Percentiles rank a stretch among this genome's conserved stretches.
Conservation (phyloP, 116 monocot genomes). For the Trichopus zeylanicus region DNA sequence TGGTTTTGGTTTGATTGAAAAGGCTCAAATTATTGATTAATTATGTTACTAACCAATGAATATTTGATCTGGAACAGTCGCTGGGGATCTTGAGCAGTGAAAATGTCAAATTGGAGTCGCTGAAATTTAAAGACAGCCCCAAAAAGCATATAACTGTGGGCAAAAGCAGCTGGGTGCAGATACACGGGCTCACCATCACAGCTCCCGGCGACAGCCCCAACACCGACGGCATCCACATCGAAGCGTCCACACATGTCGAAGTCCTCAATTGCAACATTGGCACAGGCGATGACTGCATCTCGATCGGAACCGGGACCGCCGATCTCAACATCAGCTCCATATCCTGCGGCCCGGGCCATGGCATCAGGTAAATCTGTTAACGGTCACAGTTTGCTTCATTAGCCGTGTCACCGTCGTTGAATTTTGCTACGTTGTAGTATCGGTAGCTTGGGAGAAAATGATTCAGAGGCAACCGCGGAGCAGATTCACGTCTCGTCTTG, state of each 20-base stretch:
- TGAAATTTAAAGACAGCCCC: background rate
- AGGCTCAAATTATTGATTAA: background rate
- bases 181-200: background rate
- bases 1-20: too few relatives aligned
- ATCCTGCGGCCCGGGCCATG: constrained; percentile 15
- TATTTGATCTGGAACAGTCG: background rate
- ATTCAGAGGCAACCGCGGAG: background rate
- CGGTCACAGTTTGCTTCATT: background rate
- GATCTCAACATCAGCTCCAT: background rate
- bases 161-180: background rate
- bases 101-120: background rate
- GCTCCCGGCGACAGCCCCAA: constrained; percentile 7
- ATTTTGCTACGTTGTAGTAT: background rate
- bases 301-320: background rate
- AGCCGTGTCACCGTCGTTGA: background rate
- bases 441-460: constrained; percentile 4
- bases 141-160: background rate
- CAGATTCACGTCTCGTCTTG: background rate
- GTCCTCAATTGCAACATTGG: background rate
- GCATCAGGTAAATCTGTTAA: background rate
- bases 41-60: background rate
- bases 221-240: constrained; percentile 12
- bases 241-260: background rate
- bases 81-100: background rate
- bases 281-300: constrained; percentile 15